Conservation (phyloP, 345 rosid species). For the Carallia brachiata region DNA sequence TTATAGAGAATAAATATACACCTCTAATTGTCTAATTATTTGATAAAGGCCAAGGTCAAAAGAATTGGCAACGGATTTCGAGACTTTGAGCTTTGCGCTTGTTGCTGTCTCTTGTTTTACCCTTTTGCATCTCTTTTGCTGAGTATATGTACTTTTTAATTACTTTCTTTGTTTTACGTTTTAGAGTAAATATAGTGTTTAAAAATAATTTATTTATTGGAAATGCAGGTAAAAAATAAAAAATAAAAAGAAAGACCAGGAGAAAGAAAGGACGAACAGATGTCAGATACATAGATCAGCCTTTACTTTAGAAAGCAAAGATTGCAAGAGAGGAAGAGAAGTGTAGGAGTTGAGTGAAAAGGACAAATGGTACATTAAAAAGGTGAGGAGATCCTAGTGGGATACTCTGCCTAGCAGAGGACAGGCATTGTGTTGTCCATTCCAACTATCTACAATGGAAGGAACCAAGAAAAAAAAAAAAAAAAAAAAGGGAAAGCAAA, state of each 20-base stretch:
- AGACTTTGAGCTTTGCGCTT: background rate
- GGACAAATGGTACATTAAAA: constrained; percentile 30
- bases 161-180: background rate
- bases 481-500: background rate
- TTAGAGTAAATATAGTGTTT: background rate
- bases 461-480: constrained; percentile 22
- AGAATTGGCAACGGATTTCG: background rate
- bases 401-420: constrained; percentile 62
- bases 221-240: constrained; percentile 34
- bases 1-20: background rate
- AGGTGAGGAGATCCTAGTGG: constrained; percentile 46
- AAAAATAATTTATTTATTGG: background rate
- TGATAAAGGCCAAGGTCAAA: constrained; percentile 1
- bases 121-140: background rate
- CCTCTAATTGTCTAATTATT: background rate
- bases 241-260: background rate
- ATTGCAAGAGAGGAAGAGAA: constrained; percentile 8
- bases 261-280: constrained; percentile 19
- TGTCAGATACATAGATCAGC: constrained; percentile 24
- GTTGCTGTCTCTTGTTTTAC: background rate
- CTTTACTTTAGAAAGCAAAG: constrained; percentile 36
- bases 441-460: constrained; percentile 35
- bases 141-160: background rate
- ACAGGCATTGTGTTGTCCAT: constrained; percentile 53
- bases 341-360: constrained; percentile 17